A percentile compares a stretch with the other conserved stretches of the same genome.
phyloP scores from a whole-genome alignment of 208 protist species.

The Trypanosoma rangeli region DNA sequence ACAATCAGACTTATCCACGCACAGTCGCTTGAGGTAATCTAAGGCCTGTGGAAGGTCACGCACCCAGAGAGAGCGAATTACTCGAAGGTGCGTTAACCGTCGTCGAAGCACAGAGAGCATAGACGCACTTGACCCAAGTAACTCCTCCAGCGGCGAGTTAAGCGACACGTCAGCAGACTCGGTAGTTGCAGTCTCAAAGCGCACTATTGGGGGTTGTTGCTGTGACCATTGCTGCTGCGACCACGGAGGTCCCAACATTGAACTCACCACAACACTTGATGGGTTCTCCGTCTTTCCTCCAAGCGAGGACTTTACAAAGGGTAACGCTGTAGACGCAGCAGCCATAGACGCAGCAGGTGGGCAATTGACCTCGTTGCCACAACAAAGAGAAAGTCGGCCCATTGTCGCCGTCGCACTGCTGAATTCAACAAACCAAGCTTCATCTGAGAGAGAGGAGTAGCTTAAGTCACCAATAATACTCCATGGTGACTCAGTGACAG shows the following conservation, averaged over 20 bases:
- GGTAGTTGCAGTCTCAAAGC: neutral
- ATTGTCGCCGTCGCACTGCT: constrained; percentile 42
- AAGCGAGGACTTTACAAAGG: neutral
- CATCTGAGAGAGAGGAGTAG: constrained; percentile 56
- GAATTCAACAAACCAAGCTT: constrained; percentile 73
- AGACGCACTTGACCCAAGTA: constrained; percentile 30
- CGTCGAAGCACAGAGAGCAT: constrained; percentile 41
- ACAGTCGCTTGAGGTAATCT: constrained; percentile 46
- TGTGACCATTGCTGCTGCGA: neutral
- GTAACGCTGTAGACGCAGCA: neutral
- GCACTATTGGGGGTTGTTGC: neutral
- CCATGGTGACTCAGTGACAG: constrained; percentile 59
- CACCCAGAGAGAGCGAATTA: constrained; percentile 55
- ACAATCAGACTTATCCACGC: constrained; percentile 48
- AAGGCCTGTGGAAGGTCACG: constrained; percentile 53
- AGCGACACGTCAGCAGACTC: neutral
- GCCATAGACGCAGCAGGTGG: neutral
- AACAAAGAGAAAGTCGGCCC: constrained; percentile 38
- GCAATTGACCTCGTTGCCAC: neutral
- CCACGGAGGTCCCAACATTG: neutral
- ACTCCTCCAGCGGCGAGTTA: constrained; percentile 29
- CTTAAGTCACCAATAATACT: constrained; percentile 62
- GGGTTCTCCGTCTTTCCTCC: neutral
- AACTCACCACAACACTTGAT: neutral
- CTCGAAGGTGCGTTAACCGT: constrained; percentile 50